Base-by-base conservation (phyloP, 2,329 filamentous ascomycete genomes). In the Alternaria angustiovoidea region DNA sequence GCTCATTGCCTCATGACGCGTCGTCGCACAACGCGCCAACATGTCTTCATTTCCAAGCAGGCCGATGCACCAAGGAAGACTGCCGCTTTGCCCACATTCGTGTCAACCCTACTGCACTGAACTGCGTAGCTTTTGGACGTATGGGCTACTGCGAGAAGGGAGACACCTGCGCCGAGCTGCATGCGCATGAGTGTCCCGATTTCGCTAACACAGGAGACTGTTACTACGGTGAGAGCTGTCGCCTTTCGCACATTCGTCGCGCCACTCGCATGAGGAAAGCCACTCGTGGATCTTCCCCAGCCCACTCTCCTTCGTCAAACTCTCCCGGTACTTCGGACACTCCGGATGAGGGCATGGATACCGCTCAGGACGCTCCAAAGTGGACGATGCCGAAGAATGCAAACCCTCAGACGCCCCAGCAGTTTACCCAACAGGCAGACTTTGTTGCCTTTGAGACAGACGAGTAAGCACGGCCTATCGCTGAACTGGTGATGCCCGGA, bases 171-270 rank as follows among this genome's bases (percentile, higher is more conserved):
- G 80, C 87, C 61, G 88, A 95, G 65, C 90, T 93, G 62, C 95
- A 99, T 82, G 90, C 94, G 59, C 90, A 91, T 80, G 94, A 98
- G 79, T 98, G 95, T 79, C 94, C 95, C 64, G 91, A 96, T 78
- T 97, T 96, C 83, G 92, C 92, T 85, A 96, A 97, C 81, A 92
- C 87, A 62, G 94, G 94, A 72, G 83, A 85, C 64, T 99, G 95
- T 87, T 59, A 49, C 89, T 88, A 77, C 88, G 87, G 77, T 88
- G 61, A 89, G 79, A 89, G 89, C 67, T 98, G 94, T 83, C 91
- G 90, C 76, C 86, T 97, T 55, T 91, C 89, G 61, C 95, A 99
- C 81, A 88, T 94, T 76, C 92, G 95, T 32, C 70, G 71, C 44
- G 74, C 73, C 12, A 67, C 67, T 52, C 66, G 72, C 14, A 70